phyloP scores from a whole-genome alignment of 2,329 filamentous ascomycete genomes.

The Fusarium miscanthi region DNA sequence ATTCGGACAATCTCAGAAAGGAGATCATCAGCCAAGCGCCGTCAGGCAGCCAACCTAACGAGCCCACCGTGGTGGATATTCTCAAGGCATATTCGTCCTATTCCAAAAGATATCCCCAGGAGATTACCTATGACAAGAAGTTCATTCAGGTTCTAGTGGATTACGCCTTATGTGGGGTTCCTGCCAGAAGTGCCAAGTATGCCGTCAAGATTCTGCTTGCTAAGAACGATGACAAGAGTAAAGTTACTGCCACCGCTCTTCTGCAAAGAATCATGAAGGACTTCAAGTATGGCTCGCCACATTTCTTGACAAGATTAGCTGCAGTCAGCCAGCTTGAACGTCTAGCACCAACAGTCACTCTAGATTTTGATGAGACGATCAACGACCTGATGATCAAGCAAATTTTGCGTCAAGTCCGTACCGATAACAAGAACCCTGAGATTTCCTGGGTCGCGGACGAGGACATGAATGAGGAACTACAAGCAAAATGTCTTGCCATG shows the following conservation, averaged over 20 bases:
- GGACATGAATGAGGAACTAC: constrained; percentile 80
- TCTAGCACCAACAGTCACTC: constrained; percentile 76
- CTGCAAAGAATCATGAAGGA: constrained; percentile 79
- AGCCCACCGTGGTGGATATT: constrained; percentile 83
- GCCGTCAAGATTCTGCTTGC: constrained; percentile 90
- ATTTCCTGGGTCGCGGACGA: constrained; percentile 75
- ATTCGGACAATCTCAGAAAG: constrained; percentile 91
- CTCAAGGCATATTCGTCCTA: constrained; percentile 95
- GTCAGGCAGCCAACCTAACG: constrained; percentile 72
- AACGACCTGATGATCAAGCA: constrained; percentile 80
- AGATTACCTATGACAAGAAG: constrained; percentile 83
- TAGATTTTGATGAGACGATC: constrained; percentile 80
- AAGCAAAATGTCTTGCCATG: constrained; percentile 84
- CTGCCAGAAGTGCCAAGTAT: constrained; percentile 88
- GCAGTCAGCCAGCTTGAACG: constrained; percentile 81
- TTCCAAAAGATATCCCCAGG: constrained; percentile 83
- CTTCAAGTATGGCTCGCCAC: constrained; percentile 76
- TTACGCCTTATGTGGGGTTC: constrained; percentile 85
- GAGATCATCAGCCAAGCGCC: constrained; percentile 86
- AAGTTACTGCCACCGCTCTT: constrained; percentile 87
- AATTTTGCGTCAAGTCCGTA: constrained; percentile 77
- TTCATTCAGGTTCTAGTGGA: constrained; percentile 84
- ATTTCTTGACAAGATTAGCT: constrained; percentile 81
- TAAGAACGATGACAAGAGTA: constrained; percentile 75
- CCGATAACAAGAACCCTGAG: constrained; percentile 66